phyloP scores from a whole-genome alignment of 306 rosid species.

The Rosa chinensis region DNA sequence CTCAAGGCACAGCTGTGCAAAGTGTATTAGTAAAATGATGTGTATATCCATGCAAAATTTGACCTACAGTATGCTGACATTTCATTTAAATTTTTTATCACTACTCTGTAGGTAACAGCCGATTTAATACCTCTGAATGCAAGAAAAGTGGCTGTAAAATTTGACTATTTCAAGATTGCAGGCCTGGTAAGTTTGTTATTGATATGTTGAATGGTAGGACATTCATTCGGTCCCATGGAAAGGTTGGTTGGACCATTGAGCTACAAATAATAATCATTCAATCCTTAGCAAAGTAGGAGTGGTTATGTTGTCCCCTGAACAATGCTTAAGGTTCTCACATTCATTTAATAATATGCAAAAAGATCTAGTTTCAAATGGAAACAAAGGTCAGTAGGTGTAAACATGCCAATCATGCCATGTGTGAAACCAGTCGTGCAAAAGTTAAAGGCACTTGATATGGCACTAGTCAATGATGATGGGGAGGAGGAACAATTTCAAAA shows the following conservation, averaged over 20 bases:
- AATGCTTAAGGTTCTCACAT: background rate
- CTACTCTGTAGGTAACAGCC: conserved; percentile 71
- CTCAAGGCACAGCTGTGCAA: background rate
- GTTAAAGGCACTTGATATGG: background rate
- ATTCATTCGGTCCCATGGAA: too few species aligned
- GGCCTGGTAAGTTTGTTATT: conserved; percentile 65
- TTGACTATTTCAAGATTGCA: conserved; percentile 77
- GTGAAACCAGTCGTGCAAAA: background rate
- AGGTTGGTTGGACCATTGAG: background rate
- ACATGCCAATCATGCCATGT: background rate
- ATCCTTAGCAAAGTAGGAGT: background rate
- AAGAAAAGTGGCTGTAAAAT: conserved; percentile 88
- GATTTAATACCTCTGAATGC: conserved; percentile 81
- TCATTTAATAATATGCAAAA: background rate
- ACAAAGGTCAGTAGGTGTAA: background rate
- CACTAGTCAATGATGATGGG: background rate
- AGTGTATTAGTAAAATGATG: background rate
- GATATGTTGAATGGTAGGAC: background rate
- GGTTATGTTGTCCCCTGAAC: background rate
- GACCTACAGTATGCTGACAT: background rate
- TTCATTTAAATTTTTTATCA: conserved; percentile 1
- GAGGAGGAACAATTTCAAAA: background rate
- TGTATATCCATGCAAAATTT: background rate
- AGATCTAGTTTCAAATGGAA: background rate
- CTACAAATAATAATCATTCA: background rate